phyloP scores from a whole-genome alignment of 2,329 filamentous ascomycete genomes.

The Fusarium nematophilum region DNA sequence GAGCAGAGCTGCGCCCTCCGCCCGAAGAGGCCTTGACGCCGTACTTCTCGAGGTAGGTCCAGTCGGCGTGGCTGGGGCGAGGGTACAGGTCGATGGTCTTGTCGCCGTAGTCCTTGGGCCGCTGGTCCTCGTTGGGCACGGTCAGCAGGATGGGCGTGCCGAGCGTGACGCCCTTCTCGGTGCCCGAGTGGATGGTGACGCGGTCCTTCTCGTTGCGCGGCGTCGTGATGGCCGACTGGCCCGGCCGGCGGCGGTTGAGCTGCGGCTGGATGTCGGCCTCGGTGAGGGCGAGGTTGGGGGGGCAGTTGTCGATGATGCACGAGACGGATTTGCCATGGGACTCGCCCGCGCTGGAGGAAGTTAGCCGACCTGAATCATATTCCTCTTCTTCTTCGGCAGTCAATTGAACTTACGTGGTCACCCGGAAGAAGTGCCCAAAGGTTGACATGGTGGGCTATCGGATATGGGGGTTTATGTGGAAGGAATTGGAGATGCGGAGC shows the following conservation, averaged over 20 bases:
- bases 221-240: conserved; percentile 90
- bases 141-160: conserved; percentile 91
- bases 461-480: conserved; percentile 2
- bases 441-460: conserved; percentile 84
- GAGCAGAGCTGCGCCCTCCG: conserved; percentile 89
- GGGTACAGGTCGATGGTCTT: conserved; percentile 93
- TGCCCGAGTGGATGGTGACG: conserved; percentile 92
- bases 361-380: background rate
- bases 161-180: conserved; percentile 88
- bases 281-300: conserved; percentile 85
- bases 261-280: conserved; percentile 94
- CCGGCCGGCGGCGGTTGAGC: conserved; percentile 89
- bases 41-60: conserved; percentile 98
- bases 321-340: conserved; percentile 94
- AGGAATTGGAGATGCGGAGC: background rate
- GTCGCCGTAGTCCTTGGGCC: conserved; percentile 90
- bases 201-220: conserved; percentile 92
- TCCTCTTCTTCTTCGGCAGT: too few relatives aligned
- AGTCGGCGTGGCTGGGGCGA: conserved; percentile 92
- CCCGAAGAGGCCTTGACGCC: conserved; percentile 92
- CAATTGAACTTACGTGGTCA: conserved; percentile 81
- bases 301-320: conserved; percentile 93
- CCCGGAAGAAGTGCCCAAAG: conserved; percentile 72
- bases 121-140: conserved; percentile 92
- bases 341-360: conserved; percentile 56